A percentile compares a stretch with the other conserved stretches of the same genome.
Conservation (phyloP, 306 rosid genomes). For the Cucurbita ficifolia region DNA sequence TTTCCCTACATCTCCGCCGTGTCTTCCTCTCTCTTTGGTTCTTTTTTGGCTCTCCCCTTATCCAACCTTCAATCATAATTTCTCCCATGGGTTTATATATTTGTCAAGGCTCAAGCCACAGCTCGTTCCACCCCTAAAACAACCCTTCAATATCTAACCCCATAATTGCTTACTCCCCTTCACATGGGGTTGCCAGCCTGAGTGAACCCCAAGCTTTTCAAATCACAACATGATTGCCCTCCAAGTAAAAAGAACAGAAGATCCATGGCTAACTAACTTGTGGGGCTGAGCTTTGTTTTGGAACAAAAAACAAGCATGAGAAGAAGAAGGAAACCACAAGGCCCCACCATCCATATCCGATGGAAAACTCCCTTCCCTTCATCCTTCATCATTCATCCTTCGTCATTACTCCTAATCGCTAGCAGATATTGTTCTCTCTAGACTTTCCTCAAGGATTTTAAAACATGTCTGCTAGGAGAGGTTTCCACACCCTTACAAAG, state of each 20-base stretch:
- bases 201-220: slow-evolving; percentile 1
- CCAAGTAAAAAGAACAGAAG: not conserved
- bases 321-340: not conserved
- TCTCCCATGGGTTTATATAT: not conserved
- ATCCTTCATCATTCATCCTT: not conserved
- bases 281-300: not conserved
- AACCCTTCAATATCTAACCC: not conserved
- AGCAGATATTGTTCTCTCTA: too few relatives aligned
- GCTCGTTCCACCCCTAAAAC: not conserved
- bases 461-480: too few relatives aligned
- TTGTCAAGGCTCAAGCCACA: not conserved
- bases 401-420: not conserved
- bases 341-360: slow-evolving; percentile 1
- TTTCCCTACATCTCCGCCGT: slow-evolving; percentile 22
- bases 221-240: not conserved
- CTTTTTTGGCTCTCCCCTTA: not conserved
- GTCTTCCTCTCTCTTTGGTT: slow-evolving; percentile 7
- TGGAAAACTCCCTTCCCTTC: not conserved
- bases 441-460: too few relatives aligned
- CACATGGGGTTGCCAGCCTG: not conserved
- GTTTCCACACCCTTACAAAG: too few relatives aligned
- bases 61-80: not conserved
- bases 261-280: not conserved
- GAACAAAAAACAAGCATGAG: not conserved
- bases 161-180: not conserved